These are phyloP conservation scores for Hypoxylon subgilvum DNA, from an alignment of 495 filamentous ascomycete genomes.

Conservation along the genomic window DNA sequence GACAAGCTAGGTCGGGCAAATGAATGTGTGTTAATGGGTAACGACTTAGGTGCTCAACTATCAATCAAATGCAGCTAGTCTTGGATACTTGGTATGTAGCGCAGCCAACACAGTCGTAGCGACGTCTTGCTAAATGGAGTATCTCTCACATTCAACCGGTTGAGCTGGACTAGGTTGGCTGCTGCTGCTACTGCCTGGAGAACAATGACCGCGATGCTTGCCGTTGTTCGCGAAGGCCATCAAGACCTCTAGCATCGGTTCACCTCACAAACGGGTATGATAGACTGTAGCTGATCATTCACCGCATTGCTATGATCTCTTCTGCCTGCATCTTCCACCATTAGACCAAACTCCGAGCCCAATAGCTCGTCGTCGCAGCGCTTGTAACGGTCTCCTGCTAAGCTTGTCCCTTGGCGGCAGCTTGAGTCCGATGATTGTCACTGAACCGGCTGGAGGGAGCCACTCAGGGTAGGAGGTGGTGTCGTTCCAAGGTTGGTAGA, in stretches of 20 bases:
- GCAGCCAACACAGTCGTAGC: slow-evolving; percentile 3
- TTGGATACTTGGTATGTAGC: slow-evolving; percentile 6
- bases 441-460: slow-evolving; percentile 13
- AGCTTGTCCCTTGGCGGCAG: slow-evolving; percentile 11
- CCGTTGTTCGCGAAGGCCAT: neutral
- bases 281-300: neutral
- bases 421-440: slow-evolving; percentile 2
- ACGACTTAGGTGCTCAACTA: slow-evolving; percentile 18
- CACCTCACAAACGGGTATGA: neutral
- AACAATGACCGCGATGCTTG: slow-evolving; percentile 3
- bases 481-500: slow-evolving; percentile 11
- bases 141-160: neutral
- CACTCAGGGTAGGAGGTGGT: slow-evolving; percentile 14
- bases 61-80: slow-evolving; percentile 21
- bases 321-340: slow-evolving; percentile 8
- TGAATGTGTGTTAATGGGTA: slow-evolving; percentile 31
- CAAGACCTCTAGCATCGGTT: neutral
- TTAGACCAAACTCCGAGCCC: slow-evolving; percentile 21
- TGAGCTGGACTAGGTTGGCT: slow-evolving; percentile 5
- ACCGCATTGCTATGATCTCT: neutral
- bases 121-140: slow-evolving; percentile 1
- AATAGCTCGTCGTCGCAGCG: slow-evolving; percentile 7
- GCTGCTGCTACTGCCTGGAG: slow-evolving; percentile 1
- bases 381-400: slow-evolving; percentile 8
- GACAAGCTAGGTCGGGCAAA: slow-evolving; percentile 9